phyloP scores from a whole-genome alignment of 2,329 filamentous ascomycete species.

The Fusarium tjaetaba region DNA sequence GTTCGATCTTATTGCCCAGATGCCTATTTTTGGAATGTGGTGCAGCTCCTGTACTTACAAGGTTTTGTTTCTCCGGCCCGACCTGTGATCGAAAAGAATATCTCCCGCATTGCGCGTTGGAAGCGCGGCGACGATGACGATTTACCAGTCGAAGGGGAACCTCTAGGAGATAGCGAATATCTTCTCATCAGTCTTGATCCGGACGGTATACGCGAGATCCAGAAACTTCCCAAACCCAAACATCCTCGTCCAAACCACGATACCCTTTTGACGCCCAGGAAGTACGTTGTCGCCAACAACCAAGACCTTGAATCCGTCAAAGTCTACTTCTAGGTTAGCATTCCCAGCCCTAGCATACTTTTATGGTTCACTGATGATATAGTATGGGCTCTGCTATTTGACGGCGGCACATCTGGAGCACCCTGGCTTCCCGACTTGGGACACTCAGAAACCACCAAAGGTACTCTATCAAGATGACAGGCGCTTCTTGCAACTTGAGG shows the following conservation, averaged over 20 bases:
- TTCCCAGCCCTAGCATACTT: rapidly evolving
- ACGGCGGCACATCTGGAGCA: rapidly evolving
- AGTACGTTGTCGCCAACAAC: neutral
- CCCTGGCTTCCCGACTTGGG: neutral
- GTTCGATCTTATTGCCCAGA: neutral
- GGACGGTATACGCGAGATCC: neutral
- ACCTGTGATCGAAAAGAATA: rapidly evolving
- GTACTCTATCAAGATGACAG: neutral
- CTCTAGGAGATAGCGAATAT: rapidly evolving
- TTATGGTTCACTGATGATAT: neutral
- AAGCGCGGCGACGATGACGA: neutral
- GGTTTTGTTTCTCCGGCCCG: neutral
- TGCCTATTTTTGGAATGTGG: neutral
- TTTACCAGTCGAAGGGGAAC: too few relatives aligned
- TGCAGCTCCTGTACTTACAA: neutral
- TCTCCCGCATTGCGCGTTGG: neutral
- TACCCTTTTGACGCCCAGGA: neutral
- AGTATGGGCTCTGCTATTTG: neutral
- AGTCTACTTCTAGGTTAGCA: neutral
- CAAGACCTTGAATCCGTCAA: neutral
- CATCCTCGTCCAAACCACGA: too few relatives aligned
- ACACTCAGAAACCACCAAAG: neutral
- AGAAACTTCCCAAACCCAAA: neutral
- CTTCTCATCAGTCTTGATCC: neutral
- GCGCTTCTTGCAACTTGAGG: neutral